Conservation (phyloP, 371 early-diverging fungal species). For the Quaeritorhiza haematococci region DNA sequence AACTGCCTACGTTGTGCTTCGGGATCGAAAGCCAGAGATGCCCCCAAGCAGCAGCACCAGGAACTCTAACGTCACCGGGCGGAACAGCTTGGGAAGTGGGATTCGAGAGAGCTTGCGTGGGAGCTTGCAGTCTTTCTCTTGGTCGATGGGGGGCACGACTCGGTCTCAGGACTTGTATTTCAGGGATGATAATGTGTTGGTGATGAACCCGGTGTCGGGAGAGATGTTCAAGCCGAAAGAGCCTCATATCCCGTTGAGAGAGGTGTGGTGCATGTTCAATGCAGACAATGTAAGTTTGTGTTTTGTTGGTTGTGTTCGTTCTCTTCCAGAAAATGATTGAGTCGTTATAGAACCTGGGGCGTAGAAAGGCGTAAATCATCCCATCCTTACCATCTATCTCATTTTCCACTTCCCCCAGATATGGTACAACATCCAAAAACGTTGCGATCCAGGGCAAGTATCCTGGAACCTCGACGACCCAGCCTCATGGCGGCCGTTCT, state of each 20-base stretch:
- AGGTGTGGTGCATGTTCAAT: conserved; percentile 36
- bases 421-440: conserved; percentile 44
- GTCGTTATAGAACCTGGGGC: background rate
- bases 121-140: background rate
- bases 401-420: conserved; percentile 23
- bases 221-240: conserved; percentile 25
- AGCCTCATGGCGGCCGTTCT: conserved; percentile 33
- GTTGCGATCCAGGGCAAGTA: conserved; percentile 25
- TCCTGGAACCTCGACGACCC: conserved; percentile 25
- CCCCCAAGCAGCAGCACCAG: conserved; percentile 2
- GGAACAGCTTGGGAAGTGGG: background rate
- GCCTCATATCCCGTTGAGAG: conserved; percentile 29
- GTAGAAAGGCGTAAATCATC: no score
- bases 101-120: background rate
- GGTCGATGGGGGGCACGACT: background rate
- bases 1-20: conserved; percentile 35
- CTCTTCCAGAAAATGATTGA: background rate
- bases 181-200: conserved; percentile 10
- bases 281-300: conserved; percentile 30
- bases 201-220: conserved; percentile 40
- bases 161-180: background rate
- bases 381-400: no score
- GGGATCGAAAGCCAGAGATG: background rate
- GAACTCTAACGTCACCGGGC: background rate
- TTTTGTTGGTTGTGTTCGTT: background rate